phyloP scores from a whole-genome alignment of 306 rosid species.

The Cicer bijugum region DNA sequence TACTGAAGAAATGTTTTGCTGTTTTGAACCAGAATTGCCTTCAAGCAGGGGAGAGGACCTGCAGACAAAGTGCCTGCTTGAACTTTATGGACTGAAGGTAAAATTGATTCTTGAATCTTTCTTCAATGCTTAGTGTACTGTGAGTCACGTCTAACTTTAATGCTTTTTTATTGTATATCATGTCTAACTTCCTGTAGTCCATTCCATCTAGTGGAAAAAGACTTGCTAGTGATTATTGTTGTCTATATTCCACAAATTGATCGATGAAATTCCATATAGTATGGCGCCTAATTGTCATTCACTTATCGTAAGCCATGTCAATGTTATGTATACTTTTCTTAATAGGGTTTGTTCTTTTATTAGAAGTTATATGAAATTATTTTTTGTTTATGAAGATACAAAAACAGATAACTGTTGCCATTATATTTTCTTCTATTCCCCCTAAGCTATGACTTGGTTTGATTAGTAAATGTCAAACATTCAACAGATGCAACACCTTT shows the following conservation, averaged over 20 bases:
- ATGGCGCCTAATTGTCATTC: conserved; percentile 22
- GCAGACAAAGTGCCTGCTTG: conserved; percentile 94
- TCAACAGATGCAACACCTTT: conserved; percentile 9
- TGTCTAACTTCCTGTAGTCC: conserved; percentile 27
- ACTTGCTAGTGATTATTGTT: neutral
- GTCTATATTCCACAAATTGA: conserved; percentile 17
- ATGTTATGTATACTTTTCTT: neutral
- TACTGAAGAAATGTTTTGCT: conserved; percentile 37
- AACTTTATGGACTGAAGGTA: conserved; percentile 96
- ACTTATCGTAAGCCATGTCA: neutral
- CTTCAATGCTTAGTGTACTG: conserved; percentile 29
- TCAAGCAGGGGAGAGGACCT: conserved; percentile 93
- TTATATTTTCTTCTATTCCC: conserved; percentile 15
- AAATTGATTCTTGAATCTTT: conserved; percentile 49
- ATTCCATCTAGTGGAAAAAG: conserved; percentile 9
- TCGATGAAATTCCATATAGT: conserved; percentile 23
- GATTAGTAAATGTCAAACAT: conserved; percentile 31
- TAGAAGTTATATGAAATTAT: conserved; percentile 23
- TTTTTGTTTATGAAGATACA: conserved; percentile 24
- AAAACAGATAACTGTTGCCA: conserved; percentile 20
- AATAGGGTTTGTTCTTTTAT: conserved; percentile 22
- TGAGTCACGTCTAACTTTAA: conserved; percentile 35
- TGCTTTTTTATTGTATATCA: conserved; percentile 26
- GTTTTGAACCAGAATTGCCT: conserved; percentile 79
- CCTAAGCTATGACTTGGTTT: conserved; percentile 23